These are phyloP conservation scores for Tuber aestivum DNA, from an alignment of 495 filamentous ascomycete species.

Conservation along the genomic window DNA sequence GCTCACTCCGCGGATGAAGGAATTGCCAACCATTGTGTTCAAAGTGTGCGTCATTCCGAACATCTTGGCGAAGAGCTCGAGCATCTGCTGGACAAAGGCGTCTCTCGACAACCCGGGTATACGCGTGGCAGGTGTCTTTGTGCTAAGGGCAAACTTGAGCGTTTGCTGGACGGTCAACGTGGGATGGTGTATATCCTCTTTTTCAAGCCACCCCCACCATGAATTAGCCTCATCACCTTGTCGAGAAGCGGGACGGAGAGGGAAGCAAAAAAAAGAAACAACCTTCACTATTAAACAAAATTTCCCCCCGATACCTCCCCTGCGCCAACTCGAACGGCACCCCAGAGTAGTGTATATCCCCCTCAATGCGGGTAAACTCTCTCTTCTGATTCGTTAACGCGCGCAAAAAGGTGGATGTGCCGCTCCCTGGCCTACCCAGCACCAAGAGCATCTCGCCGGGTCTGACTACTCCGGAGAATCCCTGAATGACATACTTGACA, in stretches of 20 bases:
- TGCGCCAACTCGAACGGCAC: slow-evolving; percentile 52
- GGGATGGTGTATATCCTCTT: slow-evolving; percentile 60
- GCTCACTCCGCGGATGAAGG: slow-evolving; percentile 67
- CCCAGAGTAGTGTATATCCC: slow-evolving; percentile 40
- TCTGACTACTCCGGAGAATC: slow-evolving; percentile 66
- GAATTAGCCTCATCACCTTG: slow-evolving; percentile 7
- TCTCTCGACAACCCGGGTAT: slow-evolving; percentile 47
- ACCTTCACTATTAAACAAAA: slow-evolving; percentile 57
- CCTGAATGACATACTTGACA: slow-evolving; percentile 57
- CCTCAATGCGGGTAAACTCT: slow-evolving; percentile 44
- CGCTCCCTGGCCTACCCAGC: slow-evolving; percentile 64
- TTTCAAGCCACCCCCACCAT: background rate
- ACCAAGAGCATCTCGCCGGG: slow-evolving; percentile 78
- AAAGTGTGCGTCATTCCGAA: slow-evolving; percentile 76
- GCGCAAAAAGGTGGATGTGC: slow-evolving; percentile 69
- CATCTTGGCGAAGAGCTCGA: slow-evolving; percentile 50
- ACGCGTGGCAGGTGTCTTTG: slow-evolving; percentile 49
- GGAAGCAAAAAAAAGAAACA: slow-evolving; percentile 1
- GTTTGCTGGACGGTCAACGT: slow-evolving; percentile 64
- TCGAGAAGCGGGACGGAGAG: background rate
- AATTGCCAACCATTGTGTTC: slow-evolving; percentile 79
- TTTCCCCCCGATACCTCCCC: slow-evolving; percentile 59
- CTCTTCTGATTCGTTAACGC: slow-evolving; percentile 63
- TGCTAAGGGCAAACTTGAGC: slow-evolving; percentile 54
- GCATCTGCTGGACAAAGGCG: slow-evolving; percentile 49